These are phyloP conservation scores for Telopea speciosissima DNA, from an alignment of 177 flowering plant species.

Conservation along the genomic window DNA sequence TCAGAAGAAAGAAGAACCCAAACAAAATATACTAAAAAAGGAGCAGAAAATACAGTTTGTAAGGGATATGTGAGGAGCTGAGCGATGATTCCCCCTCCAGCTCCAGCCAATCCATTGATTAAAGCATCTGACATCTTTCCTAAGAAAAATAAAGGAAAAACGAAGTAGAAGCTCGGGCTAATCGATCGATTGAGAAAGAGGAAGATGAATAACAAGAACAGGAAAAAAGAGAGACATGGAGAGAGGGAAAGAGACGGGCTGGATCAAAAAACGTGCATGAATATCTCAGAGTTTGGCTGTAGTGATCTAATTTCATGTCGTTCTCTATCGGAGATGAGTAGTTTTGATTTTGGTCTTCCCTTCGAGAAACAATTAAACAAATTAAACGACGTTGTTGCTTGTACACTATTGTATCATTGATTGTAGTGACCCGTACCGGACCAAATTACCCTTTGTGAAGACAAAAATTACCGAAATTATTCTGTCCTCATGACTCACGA, in stretches of 20 bases:
- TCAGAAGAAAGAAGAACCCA: neutral
- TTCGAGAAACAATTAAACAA: neutral
- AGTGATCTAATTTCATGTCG: constrained; percentile 1
- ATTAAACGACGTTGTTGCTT: neutral
- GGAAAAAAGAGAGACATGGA: neutral
- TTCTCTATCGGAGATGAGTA: constrained; percentile 5
- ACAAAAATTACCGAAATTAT: neutral
- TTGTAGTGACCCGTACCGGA: neutral
- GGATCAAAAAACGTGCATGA: neutral
- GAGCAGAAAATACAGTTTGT: constrained; percentile 53
- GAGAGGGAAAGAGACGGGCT: neutral
- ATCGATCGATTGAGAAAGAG: neutral
- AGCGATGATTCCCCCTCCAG: constrained; percentile 96
- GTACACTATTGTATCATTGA: too few species aligned
- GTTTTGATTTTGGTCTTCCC: constrained; percentile 3
- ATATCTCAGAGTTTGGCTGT: constrained; percentile 24
- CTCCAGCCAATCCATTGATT: constrained; percentile 94
- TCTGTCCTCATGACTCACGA: neutral
- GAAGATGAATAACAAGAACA: neutral
- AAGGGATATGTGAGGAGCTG: constrained; percentile 92
- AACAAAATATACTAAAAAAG: neutral
- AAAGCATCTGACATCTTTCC: constrained; percentile 78
- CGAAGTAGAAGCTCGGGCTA: neutral
- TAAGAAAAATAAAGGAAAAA: neutral
- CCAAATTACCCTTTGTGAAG: neutral